Evolutionary conservation across 75 land plant genomes (phyloP), one percentile per base, ranked within the genome.

Genomic region (Sequoia sempervirens): DNA sequence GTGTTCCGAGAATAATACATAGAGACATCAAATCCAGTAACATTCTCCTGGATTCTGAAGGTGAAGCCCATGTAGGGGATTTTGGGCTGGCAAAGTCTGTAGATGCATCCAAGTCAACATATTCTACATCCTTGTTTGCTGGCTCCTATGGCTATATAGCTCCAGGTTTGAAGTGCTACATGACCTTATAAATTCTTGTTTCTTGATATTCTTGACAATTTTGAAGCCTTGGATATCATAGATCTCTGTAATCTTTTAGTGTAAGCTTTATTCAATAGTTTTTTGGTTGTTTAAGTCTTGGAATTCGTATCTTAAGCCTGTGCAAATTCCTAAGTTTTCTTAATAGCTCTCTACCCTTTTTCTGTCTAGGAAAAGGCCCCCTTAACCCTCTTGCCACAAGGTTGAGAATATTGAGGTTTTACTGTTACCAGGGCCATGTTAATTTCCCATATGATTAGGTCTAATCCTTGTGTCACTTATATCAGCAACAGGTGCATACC

Each of bases 101-200:
- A 30, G 95, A 92, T 73, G 58, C 82, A n/a, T 75, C 87, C 9
- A 86, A 88, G 54, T 79, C 89, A 5, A 88, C 94, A 8, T 89
- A 92, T 54, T 90, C 96, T 17, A 87, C 84, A 14, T 79, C 86
- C 7, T 91, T 89, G 85, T 93, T 96, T 84, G 96, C 98, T 15
- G 99, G 99, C 40, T 94, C 98, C 37, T 94, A 91, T 84, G 98
- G 99, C 80, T 97, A 97, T 89, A 95, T 97, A 79, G 99, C 98
- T 82, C 99, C 98, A 86, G 99, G 99, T 97, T 90, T 73, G 46
- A 3, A 50, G 11, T 50, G 3, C 53, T 50, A 30, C 5, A 28
- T 45, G 3, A 18, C 47, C 80, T 78, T 13, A 78, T 26, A 78
- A 43, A 36, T 74, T 41, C 80, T 9, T 26, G 28, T 66, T 54